Evolutionary conservation across 1,139 yeast species (phyloP), one percentile per base, ranked within the genome.

Genomic region (Spathaspora jeffriesii): DNA sequence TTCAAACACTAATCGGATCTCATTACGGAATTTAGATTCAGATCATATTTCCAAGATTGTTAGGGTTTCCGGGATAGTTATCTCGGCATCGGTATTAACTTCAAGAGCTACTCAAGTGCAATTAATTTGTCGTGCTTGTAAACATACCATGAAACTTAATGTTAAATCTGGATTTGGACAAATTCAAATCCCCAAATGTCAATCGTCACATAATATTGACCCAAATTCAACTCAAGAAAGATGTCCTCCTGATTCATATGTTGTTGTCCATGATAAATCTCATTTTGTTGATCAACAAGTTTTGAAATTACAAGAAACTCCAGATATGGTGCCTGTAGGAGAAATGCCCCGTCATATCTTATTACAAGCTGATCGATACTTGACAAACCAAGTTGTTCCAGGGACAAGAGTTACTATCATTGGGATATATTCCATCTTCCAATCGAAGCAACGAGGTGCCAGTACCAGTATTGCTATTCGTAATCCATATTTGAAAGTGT

Each of bases 321-420:
- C 99, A 0, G 99, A 93, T 65, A 76, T 84, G 53, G 96, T 93
- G n/a, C 99, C 99, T 2, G 99, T 90, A 69, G 99, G 99, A 18
- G 99, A 93, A 67, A 93, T 99, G 3, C 99, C 99, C 13, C 82
- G 99, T 57, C 96, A 93, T 60, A 87, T 95, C 44, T 67, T 90
- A 51, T 75, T 95, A 56, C 89, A 95, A 44, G 89, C 92, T 18
- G 99, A 95, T 63, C 79, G 99, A 2, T 99, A 93, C 64, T 86
- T 97, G 11, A 90, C 93, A 47, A 90, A 96, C 11, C 73, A 18
- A 90, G 97, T 54, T 99, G 99, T 92, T 30, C 99, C 99, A 0
- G 99, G 99, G 42, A 89, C 96, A 0, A 78, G 98, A 56, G 96
- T 96, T 54, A 90, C 96, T 5, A 79, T 92, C 41, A 83, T 89